Conservation (phyloP, 129 eudicot species). For the Apium graveolens region DNA sequence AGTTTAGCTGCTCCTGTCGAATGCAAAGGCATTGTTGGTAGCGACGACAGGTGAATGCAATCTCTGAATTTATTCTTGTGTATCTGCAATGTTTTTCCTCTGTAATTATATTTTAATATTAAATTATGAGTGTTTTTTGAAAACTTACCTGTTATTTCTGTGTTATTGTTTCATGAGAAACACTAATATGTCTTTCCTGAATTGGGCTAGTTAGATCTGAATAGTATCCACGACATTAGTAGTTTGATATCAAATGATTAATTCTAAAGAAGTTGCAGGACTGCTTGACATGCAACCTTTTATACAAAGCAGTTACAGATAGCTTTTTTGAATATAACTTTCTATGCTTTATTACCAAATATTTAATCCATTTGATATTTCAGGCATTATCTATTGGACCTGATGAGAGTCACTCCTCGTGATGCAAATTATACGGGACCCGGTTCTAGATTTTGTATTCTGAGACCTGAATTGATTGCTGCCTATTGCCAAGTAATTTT, state of each 20-base stretch:
- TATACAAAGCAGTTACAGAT: background rate
- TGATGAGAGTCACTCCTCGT: conserved; percentile 99
- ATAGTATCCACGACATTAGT: background rate
- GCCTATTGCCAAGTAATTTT: conserved; percentile 74
- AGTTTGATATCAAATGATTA: background rate
- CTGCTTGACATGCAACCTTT: background rate
- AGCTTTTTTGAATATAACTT: background rate
- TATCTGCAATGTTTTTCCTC: too few relatives aligned
- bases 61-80: too few relatives aligned
- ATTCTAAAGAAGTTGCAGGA: background rate
- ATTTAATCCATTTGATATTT: background rate
- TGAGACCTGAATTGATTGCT: conserved; percentile 85
- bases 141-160: background rate
- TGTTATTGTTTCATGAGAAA: background rate
- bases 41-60: conserved; percentile 80
- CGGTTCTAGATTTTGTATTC: conserved; percentile 84
- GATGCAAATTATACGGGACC: conserved; percentile 92
- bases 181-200: background rate
- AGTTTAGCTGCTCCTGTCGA: conserved; percentile 98
- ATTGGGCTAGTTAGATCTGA: background rate
- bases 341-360: background rate
- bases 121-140: background rate
- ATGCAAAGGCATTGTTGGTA: conserved; percentile 99
- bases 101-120: too few relatives aligned
- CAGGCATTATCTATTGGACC: conserved; percentile 94